These are phyloP conservation scores for Globisporangium paroecandrum DNA, from an alignment of 352 stramenopile species.

Conservation along the genomic window DNA sequence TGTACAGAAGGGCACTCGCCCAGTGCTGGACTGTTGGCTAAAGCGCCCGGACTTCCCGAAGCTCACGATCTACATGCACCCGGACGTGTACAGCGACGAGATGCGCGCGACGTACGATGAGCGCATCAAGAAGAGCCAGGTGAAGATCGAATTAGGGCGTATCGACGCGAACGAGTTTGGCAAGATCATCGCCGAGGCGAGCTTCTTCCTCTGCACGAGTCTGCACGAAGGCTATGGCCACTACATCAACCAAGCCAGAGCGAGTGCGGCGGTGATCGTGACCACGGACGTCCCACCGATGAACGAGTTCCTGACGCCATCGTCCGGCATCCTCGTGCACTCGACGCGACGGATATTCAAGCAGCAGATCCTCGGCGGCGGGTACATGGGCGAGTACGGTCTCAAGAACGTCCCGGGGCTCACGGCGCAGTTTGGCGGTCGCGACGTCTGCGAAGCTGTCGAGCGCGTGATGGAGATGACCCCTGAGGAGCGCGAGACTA, in stretches of 20 bases:
- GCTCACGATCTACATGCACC: slow-evolving; percentile 23
- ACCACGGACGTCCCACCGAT: slow-evolving; percentile 55
- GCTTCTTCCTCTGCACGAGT: slow-evolving; percentile 53
- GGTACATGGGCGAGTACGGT: slow-evolving; percentile 47
- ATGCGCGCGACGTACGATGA: slow-evolving; percentile 11
- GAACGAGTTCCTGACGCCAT: slow-evolving; percentile 53
- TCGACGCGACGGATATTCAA: slow-evolving; percentile 24
- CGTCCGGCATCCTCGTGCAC: slow-evolving; percentile 43
- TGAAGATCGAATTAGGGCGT: slow-evolving; percentile 8
- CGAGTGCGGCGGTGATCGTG: slow-evolving; percentile 38
- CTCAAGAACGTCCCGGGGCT: slow-evolving; percentile 43
- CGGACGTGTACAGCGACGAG: slow-evolving; percentile 19
- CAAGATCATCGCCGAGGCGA: slow-evolving; percentile 32
- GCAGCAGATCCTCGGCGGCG: slow-evolving; percentile 49
- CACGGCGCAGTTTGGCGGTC: slow-evolving; percentile 31
- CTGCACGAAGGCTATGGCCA: slow-evolving; percentile 55
- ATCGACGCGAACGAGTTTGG: slow-evolving; percentile 29
- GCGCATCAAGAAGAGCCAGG: slow-evolving; percentile 15
- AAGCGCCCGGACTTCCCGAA: slow-evolving; percentile 26
- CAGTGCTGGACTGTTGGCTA: slow-evolving; percentile 36
- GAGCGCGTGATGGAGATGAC: slow-evolving; percentile 54
- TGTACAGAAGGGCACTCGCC: slow-evolving; percentile 31
- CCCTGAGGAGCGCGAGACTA: slow-evolving; percentile 30
- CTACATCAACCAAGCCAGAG: slow-evolving; percentile 65
- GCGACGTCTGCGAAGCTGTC: slow-evolving; percentile 47